Evolutionary conservation across 2,329 filamentous ascomycete genomes (phyloP).

Genomic region (Xylaria sp.): DNA sequence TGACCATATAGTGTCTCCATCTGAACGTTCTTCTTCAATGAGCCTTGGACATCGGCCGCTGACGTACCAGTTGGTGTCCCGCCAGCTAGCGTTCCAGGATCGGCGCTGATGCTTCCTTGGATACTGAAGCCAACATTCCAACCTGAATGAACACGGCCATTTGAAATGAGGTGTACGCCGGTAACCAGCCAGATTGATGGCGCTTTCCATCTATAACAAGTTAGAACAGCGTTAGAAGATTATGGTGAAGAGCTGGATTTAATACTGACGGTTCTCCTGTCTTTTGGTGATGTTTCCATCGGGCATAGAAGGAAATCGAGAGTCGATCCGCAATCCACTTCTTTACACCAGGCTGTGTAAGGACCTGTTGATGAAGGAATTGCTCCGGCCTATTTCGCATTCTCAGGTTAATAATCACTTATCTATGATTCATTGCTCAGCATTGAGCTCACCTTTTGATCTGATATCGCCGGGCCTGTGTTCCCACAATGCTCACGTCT

Average conservation of each 20-base stretch:
- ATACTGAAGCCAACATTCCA: conserved; percentile 24
- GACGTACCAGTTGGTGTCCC: conserved; percentile 24
- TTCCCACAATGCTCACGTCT: conserved; percentile 33
- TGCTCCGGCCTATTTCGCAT: conserved; percentile 23
- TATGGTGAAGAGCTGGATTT: background rate
- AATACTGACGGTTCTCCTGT: conserved; percentile 28
- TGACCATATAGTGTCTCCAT: conserved; percentile 33
- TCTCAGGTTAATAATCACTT: background rate
- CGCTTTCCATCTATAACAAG: conserved; percentile 25
- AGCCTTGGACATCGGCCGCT: conserved; percentile 15
- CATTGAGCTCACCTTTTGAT: conserved; percentile 31
- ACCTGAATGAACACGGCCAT: conserved; percentile 30
- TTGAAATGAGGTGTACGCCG: conserved; percentile 29
- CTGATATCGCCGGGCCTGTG: conserved; percentile 31
- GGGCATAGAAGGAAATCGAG: conserved; percentile 28
- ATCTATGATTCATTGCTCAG: background rate
- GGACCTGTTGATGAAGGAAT: conserved; percentile 31
- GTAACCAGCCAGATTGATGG: conserved; percentile 33
- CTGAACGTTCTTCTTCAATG: conserved; percentile 8
- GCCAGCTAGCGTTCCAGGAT: conserved; percentile 19
- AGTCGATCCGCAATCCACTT: conserved; percentile 32
- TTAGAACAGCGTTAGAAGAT: conserved; percentile 2
- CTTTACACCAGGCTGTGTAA: conserved; percentile 34
- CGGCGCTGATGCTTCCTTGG: conserved; percentile 20
- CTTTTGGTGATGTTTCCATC: conserved; percentile 28